A percentile compares a stretch with the other conserved stretches of the same genome.
Evolutionary conservation across 768 basidiomycete genomes (phyloP).

Genomic region (Jaapia argillacea): DNA sequence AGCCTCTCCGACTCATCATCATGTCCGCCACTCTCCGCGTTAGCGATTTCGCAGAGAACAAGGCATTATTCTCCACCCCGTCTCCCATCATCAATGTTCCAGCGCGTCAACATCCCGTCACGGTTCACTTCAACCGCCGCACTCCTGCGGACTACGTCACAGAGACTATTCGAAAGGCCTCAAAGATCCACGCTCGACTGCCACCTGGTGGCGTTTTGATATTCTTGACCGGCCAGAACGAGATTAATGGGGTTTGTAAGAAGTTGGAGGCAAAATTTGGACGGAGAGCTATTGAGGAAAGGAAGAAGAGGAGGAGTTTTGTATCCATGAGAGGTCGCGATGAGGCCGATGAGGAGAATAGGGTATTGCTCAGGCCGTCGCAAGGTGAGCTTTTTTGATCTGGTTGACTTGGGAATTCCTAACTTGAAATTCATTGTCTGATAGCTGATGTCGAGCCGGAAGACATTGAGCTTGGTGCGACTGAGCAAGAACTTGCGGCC

Average conservation of each 20-base stretch:
- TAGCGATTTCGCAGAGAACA: slow-evolving; percentile 85
- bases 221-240: slow-evolving; percentile 93
- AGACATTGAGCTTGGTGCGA: slow-evolving; percentile 61
- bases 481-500: slow-evolving; percentile 38
- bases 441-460: slow-evolving; percentile 72
- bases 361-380: slow-evolving; percentile 5
- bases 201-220: slow-evolving; percentile 91
- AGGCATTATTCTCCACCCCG: slow-evolving; percentile 62
- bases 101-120: slow-evolving; percentile 91
- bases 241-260: slow-evolving; percentile 79
- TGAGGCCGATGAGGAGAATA: neutral
- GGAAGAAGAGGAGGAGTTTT: slow-evolving; percentile 26
- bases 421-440: neutral
- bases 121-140: slow-evolving; percentile 83
- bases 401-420: neutral
- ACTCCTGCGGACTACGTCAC: slow-evolving; percentile 83
- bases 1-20: slow-evolving; percentile 89
- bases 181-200: slow-evolving; percentile 85
- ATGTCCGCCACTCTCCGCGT: slow-evolving; percentile 98
- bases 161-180: slow-evolving; percentile 83
- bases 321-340: neutral
- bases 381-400: too few relatives aligned
- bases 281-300: slow-evolving; percentile 45
- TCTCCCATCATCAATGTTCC: slow-evolving; percentile 91
- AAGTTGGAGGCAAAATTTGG: slow-evolving; percentile 76